Conservation (phyloP, 805 yeast species). For the Novakomyces olei region DNA sequence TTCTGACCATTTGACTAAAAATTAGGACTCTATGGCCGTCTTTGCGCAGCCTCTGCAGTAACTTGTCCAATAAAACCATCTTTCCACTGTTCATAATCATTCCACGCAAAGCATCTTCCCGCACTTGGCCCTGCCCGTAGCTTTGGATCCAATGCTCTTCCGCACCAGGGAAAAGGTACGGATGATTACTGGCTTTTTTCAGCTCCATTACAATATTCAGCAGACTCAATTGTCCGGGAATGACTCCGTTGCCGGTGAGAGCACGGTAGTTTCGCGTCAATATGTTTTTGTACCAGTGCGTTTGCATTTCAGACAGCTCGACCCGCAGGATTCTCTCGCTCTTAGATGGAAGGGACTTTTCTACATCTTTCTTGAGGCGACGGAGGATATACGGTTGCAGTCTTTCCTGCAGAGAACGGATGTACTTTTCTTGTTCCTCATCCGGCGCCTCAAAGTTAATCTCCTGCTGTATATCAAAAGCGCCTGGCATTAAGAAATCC, state of each 20-base stretch:
- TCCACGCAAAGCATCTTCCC: conserved; percentile 72
- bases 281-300: conserved; percentile 83
- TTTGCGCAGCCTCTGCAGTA: conserved; percentile 57
- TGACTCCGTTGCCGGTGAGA: conserved; percentile 31
- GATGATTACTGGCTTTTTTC: conserved; percentile 93
- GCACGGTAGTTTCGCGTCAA: conserved; percentile 83
- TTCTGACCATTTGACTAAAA: conserved; percentile 92
- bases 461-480: conserved; percentile 71
- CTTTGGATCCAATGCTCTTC: conserved; percentile 59
- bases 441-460: conserved; percentile 84
- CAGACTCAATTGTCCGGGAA: conserved; percentile 44
- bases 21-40: conserved; percentile 94
- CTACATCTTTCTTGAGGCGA: conserved; percentile 90
- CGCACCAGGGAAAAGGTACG: conserved; percentile 81
- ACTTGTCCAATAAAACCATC: conserved; percentile 85
- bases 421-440: conserved; percentile 68
- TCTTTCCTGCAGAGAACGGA: conserved; percentile 60
- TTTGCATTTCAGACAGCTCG: conserved; percentile 83
- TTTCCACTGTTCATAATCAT: conserved; percentile 95
- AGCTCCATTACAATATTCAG: conserved; percentile 85
- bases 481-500: conserved; percentile 90
- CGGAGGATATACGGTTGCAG: conserved; percentile 83
- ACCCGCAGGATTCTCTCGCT: conserved; percentile 89
- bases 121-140: conserved; percentile 27
- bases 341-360: conserved; percentile 85